phyloP scores from a whole-genome alignment of 2,329 filamentous ascomycete species.

The Botrytis aclada region DNA sequence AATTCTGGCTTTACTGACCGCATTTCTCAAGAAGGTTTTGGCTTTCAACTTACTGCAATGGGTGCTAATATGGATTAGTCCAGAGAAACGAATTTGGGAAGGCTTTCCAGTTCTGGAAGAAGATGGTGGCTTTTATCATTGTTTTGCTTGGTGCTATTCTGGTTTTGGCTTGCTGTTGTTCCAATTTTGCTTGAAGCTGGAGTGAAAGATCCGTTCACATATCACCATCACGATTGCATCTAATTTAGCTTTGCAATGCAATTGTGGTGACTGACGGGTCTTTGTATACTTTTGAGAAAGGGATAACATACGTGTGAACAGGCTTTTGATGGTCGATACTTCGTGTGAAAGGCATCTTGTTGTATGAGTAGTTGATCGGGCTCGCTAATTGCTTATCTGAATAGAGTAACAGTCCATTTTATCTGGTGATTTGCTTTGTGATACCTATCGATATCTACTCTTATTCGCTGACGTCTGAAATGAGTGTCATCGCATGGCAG shows the following conservation, averaged over 20 bases:
- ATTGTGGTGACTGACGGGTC: background rate
- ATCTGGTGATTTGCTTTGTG: background rate
- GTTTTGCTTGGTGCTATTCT: background rate
- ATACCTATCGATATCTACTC: background rate
- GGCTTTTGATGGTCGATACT: background rate
- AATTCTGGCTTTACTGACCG: constrained; percentile 4
- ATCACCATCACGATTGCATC: background rate
- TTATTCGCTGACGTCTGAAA: background rate
- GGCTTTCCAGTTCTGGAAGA: background rate
- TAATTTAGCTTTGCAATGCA: background rate
- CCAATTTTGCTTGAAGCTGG: background rate
- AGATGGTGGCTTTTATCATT: background rate
- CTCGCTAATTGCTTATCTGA: background rate
- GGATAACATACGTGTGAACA: background rate
- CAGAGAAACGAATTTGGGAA: background rate
- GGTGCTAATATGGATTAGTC: background rate
- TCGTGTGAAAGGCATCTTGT: background rate
- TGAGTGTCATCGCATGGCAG: background rate
- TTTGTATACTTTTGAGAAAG: background rate
- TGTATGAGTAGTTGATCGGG: background rate
- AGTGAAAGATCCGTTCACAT: background rate
- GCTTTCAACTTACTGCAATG: background rate
- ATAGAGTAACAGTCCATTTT: background rate
- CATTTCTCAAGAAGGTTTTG: background rate
- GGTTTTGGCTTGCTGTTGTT: background rate